A percentile compares a stretch with the other conserved stretches of the same genome.
These are phyloP conservation scores for Larix sibirica DNA, from an alignment of 83 land plant species.

Conservation along the genomic window DNA sequence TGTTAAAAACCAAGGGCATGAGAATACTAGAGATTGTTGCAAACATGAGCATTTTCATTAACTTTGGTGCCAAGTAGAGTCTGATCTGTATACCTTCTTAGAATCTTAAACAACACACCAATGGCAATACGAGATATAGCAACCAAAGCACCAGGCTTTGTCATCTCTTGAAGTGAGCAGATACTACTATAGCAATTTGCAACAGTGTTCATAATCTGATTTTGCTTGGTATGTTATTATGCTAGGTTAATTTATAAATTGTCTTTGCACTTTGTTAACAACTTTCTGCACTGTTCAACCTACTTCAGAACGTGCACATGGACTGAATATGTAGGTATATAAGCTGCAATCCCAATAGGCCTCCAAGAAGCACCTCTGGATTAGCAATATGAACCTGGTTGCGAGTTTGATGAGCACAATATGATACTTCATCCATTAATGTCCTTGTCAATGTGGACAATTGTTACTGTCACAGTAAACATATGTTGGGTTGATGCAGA, in stretches of 20 bases:
- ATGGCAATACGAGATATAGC: constrained; percentile 77
- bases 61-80: constrained; percentile 92
- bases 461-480: too few species aligned
- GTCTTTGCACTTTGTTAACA: constrained; percentile 94
- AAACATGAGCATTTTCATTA: constrained; percentile 92
- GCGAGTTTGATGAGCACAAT: constrained; percentile 69
- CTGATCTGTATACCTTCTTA: constrained; percentile 80
- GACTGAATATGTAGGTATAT: constrained; percentile 80
- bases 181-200: constrained; percentile 76
- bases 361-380: constrained; percentile 95
- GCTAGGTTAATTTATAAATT: constrained; percentile 91
- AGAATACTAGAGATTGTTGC: constrained; percentile 94
- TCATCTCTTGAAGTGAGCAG: constrained; percentile 94
- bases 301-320: constrained; percentile 97
- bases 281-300: constrained; percentile 97
- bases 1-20: constrained; percentile 93
- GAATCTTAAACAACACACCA: constrained; percentile 74
- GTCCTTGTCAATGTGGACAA: constrained; percentile 33
- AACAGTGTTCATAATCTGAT: constrained; percentile 94
- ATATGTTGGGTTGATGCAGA: too few species aligned
- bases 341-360: constrained; percentile 86
- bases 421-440: constrained; percentile 95
- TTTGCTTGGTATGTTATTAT: constrained; percentile 95
- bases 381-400: constrained; percentile 95
- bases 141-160: constrained; percentile 94